Base-by-base conservation (phyloP, 768 basidiomycete genomes). In the Naganishia onofrii region DNA sequence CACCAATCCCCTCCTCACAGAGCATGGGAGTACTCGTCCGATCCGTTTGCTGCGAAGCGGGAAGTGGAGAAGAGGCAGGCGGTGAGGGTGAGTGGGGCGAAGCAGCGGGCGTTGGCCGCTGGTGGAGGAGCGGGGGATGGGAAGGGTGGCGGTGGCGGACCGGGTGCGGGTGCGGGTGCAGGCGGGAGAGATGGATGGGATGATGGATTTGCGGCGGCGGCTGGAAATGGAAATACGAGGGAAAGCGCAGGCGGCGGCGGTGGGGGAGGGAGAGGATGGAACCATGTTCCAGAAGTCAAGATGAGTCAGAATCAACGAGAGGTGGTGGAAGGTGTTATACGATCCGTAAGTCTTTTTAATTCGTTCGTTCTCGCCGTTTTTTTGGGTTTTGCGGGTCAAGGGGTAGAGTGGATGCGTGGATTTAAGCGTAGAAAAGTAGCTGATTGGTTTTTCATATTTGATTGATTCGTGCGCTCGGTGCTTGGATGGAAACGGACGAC, bases 21-120 rank as follows among this genome's bases (percentile, higher is more conserved):
- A 77, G 85, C 85, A 63, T 94, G 92, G 92, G 89, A 91, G 86
- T 95, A 90, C 74, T 85, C 87, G n/a, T 83, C 88, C 7, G 92
- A 95, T 83, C 93, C 92, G 1, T 95, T 93, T 75, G 84, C 85
- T 21, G 90, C 91, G 7, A 85, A 84, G 69, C 86, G 86, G 72
- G 83, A 84, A 67, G 89, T 91, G 1, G 85, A 87, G 17, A 85
- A 86, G 53, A 84, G 90, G 42, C 90, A 91, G 77, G 84, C 80
- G 31, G 42, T 42, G 42, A 42, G 42, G 13, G 15, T 42, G 2
- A 42, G 42, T 42, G 42, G 42, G 42, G 42, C 42, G 9, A 42
- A 42, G 42, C 42, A 42, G 42, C 42, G 87, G 86, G 78, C 34
- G 36, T 34, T 26, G 67, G 69, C 64, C 51, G 34, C 36, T 70